Percentiles rank a stretch among this genome's conserved stretches.
These are phyloP conservation scores for Termitomyces heimii DNA, from an alignment of 768 basidiomycete species.

Conservation along the genomic window DNA sequence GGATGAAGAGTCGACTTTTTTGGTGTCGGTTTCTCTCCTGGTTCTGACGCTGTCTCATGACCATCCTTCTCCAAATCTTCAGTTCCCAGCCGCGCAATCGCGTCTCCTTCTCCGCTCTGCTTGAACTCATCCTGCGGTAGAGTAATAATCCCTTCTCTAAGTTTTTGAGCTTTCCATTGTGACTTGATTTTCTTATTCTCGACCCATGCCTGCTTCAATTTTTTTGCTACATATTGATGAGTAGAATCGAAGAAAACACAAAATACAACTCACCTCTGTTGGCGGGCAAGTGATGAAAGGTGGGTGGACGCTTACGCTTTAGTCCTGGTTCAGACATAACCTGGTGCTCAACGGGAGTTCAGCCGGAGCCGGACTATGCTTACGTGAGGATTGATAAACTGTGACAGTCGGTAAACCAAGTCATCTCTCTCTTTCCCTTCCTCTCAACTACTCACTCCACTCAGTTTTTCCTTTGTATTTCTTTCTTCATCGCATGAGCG, in stretches of 20 bases:
- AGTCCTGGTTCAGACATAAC: conserved; percentile 15
- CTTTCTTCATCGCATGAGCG: conserved; percentile 80
- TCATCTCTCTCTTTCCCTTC: conserved; percentile 16
- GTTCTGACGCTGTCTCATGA: conserved; percentile 8
- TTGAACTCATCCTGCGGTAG: conserved; percentile 10
- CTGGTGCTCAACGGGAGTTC: not conserved
- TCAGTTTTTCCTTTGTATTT: conserved; percentile 38
- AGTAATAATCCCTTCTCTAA: conserved; percentile 30
- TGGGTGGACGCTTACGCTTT: conserved; percentile 60
- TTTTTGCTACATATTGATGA: conserved; percentile 50
- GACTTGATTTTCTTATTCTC: conserved; percentile 70
- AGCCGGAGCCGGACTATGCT: conserved; percentile 7
- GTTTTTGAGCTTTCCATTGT: conserved; percentile 73
- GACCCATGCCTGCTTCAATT: conserved; percentile 78
- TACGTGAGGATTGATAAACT: conserved; percentile 19
- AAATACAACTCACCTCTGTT: conserved; percentile 44
- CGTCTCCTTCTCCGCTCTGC: conserved; percentile 7
- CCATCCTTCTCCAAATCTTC: conserved; percentile 11
- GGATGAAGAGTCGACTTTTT: conserved; percentile 15
- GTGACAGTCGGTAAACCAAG: conserved; percentile 6
- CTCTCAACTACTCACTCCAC: conserved; percentile 29
- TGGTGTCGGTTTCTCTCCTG: conserved; percentile 8
- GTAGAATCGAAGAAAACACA: not conserved
- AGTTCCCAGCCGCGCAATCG: conserved; percentile 12
- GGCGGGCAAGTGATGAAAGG: conserved; percentile 61